These are phyloP conservation scores for Tetrahymena elliotti DNA, from an alignment of 73 alveolate species.

Conservation along the genomic window DNA sequence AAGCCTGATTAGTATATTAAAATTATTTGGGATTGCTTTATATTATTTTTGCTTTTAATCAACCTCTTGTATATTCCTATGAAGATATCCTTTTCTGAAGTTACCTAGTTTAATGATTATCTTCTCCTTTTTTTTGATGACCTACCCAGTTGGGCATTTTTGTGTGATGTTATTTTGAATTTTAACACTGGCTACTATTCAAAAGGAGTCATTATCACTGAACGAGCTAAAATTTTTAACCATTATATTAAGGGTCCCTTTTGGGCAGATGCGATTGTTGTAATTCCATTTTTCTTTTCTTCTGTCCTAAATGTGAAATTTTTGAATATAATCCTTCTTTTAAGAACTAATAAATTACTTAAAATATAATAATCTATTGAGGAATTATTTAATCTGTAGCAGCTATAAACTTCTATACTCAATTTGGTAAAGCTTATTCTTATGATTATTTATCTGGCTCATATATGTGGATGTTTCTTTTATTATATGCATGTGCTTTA, in stretches of 20 bases:
- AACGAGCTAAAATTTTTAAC: slow-evolving; percentile 23
- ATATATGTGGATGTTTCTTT: slow-evolving; percentile 79
- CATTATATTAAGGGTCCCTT: slow-evolving; percentile 48
- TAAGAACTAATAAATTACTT: slow-evolving; percentile 56
- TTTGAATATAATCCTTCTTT: slow-evolving; percentile 32
- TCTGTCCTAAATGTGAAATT: slow-evolving; percentile 18
- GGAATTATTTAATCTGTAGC: slow-evolving; percentile 55
- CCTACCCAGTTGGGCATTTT: slow-evolving; percentile 41
- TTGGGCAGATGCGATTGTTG: slow-evolving; percentile 40
- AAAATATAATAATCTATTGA: slow-evolving; percentile 51
- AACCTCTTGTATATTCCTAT: slow-evolving; percentile 27
- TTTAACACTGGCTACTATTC: slow-evolving; percentile 55
- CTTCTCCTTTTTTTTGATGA: slow-evolving; percentile 14
- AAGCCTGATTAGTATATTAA: slow-evolving; percentile 21
- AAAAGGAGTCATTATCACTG: slow-evolving; percentile 46
- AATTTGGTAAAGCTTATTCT: slow-evolving; percentile 54
- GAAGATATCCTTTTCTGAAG: slow-evolving; percentile 16
- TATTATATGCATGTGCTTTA: slow-evolving; percentile 44
- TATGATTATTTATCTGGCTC: slow-evolving; percentile 73
- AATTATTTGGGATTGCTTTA: slow-evolving; percentile 25
- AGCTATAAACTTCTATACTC: slow-evolving; percentile 45
- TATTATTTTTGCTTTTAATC: slow-evolving; percentile 1
- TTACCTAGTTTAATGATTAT: neutral
- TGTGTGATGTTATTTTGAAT: slow-evolving; percentile 42
- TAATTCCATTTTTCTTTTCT: slow-evolving; percentile 15